phyloP scores from a whole-genome alignment of 345 rosid species.

The Leavenworthia alabamica region DNA sequence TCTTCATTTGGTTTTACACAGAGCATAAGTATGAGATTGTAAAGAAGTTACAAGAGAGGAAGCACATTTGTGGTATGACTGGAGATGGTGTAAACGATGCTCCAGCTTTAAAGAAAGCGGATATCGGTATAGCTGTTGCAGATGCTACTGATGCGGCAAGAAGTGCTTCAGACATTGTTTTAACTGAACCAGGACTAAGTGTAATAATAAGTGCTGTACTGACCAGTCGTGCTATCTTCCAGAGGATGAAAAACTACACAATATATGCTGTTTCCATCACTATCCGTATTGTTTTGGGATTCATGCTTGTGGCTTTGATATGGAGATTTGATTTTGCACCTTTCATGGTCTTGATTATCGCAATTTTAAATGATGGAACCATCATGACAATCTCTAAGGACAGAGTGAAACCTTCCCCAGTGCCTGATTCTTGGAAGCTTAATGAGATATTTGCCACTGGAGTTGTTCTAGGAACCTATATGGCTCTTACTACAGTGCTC shows the following conservation, averaged over 20 bases:
- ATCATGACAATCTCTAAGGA: conserved; percentile 85
- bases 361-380: conserved; percentile 77
- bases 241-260: conserved; percentile 91
- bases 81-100: conserved; percentile 89
- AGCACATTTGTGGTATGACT: conserved; percentile 82
- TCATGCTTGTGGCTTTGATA: conserved; percentile 62
- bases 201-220: conserved; percentile 69
- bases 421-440: conserved; percentile 81
- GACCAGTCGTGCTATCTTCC: conserved; percentile 81
- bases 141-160: conserved; percentile 86
- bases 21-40: conserved; percentile 83
- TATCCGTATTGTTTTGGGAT: conserved; percentile 74
- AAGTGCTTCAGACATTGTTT: conserved; percentile 71
- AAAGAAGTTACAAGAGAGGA: conserved; percentile 63
- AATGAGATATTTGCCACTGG: conserved; percentile 73
- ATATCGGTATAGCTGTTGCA: conserved; percentile 75
- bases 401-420: conserved; percentile 72
- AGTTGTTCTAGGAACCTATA: conserved; percentile 62
- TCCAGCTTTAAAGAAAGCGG: conserved; percentile 75
- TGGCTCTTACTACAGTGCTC: conserved; percentile 50
- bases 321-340: conserved; percentile 84
- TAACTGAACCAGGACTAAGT: conserved; percentile 75
- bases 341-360: conserved; percentile 78
- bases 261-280: conserved; percentile 85
- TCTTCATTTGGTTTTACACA: conserved; percentile 12